Evolutionary conservation across 2,329 filamentous ascomycete genomes (phyloP).

Genomic region (Alternaria atra): DNA sequence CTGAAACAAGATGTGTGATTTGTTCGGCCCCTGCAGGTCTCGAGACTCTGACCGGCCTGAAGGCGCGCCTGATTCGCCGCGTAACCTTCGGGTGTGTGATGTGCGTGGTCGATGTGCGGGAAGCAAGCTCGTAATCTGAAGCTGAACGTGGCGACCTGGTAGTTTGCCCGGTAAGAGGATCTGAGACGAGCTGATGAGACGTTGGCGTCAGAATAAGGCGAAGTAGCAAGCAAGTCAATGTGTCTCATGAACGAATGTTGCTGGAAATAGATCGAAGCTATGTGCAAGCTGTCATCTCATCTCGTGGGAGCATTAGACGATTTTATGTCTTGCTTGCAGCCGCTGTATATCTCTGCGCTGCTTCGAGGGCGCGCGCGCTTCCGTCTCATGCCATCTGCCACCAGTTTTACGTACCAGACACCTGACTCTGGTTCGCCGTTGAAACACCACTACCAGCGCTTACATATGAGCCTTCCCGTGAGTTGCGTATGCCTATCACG

Average conservation of each 20-base stretch:
- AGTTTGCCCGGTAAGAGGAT: conserved; percentile 27
- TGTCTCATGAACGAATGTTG: conserved; percentile 21
- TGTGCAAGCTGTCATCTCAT: conserved; percentile 35
- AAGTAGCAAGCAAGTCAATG: conserved; percentile 23
- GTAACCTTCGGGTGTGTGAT: conserved; percentile 34
- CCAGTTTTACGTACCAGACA: conserved; percentile 38
- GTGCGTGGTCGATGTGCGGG: conserved; percentile 35
- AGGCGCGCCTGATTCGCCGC: conserved; percentile 39
- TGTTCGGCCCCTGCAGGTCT: conserved; percentile 48
- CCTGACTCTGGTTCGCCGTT: conserved; percentile 44
- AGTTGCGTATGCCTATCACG: conserved; percentile 32
- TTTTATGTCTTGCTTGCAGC: conserved; percentile 49
- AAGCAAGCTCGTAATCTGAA: conserved; percentile 31
- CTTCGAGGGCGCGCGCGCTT: conserved; percentile 49
- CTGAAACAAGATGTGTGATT: conserved; percentile 50
- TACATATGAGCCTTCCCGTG: conserved; percentile 36
- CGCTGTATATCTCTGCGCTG: conserved; percentile 44
- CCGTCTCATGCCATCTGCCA: conserved; percentile 38
- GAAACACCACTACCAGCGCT: conserved; percentile 48
- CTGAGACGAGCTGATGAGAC: conserved; percentile 44
- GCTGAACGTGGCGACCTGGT: conserved; percentile 38
- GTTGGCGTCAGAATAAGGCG: conserved; percentile 26
- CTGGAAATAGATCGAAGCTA: conserved; percentile 34
- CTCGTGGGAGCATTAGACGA: conserved; percentile 38
- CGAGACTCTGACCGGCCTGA: conserved; percentile 23